Evolutionary conservation across 208 protist genomes (phyloP).

Genomic region (Naegleria gruberi): DNA sequence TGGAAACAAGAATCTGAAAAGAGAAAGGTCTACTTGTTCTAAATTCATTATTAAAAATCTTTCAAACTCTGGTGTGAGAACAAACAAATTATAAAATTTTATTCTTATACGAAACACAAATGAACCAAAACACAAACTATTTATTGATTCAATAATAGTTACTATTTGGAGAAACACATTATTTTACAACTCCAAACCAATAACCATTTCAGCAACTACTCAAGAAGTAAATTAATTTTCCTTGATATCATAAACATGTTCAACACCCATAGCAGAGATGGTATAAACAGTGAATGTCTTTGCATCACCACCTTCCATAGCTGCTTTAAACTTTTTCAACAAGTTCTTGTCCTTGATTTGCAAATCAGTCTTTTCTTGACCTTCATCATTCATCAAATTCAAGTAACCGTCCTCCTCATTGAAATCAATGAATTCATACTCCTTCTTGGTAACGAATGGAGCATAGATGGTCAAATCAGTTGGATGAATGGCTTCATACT

Average conservation of each 20-base stretch:
- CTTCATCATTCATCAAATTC: constrained; percentile 79
- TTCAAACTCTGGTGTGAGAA: too few species aligned
- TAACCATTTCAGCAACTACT: too few species aligned
- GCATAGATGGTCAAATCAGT: constrained; percentile 92
- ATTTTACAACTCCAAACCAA: too few species aligned
- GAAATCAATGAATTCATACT: constrained; percentile 66
- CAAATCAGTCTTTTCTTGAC: constrained; percentile 83
- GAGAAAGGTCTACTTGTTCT: not conserved
- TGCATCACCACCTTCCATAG: constrained; percentile 83
- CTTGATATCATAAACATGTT: constrained; percentile 84
- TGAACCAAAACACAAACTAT: too few species aligned
- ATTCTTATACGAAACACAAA: too few species aligned
- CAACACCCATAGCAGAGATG: constrained; percentile 83
- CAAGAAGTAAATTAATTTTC: too few species aligned
- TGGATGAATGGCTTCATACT: constrained; percentile 91
- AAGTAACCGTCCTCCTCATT: constrained; percentile 82
- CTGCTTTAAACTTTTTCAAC: constrained; percentile 68
- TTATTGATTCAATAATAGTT: too few species aligned
- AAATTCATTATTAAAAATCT: not conserved
- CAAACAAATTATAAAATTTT: too few species aligned
- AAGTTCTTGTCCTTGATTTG: constrained; percentile 76
- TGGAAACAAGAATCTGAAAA: constrained; percentile 17
- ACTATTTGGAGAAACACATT: too few species aligned
- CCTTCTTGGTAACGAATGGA: constrained; percentile 81
- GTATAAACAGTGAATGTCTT: constrained; percentile 86